Conservation (phyloP, 2,329 filamentous ascomycete genomes). For the Shiraia sp. region DNA sequence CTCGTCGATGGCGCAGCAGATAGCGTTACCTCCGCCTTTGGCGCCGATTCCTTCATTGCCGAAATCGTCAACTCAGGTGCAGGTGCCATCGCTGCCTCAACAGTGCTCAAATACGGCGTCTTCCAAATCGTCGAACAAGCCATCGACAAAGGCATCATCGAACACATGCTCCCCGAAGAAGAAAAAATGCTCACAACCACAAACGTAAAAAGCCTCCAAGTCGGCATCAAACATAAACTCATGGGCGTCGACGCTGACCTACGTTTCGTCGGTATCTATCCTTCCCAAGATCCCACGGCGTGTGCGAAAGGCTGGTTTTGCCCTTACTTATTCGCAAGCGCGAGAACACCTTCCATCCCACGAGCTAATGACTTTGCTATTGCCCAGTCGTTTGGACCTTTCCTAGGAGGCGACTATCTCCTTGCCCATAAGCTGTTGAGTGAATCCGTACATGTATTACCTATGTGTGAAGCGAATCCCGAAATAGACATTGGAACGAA, state of each 20-base stretch:
- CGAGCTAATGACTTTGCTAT: constrained; percentile 42
- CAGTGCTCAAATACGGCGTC: constrained; percentile 39
- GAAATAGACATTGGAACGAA: constrained; percentile 34
- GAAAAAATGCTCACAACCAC: constrained; percentile 45
- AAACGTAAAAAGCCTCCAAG: constrained; percentile 42
- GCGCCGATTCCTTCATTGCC: constrained; percentile 40
- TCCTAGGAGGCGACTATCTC: constrained; percentile 42
- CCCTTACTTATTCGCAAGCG: constrained; percentile 43
- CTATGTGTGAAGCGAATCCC: constrained; percentile 37
- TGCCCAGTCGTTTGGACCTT: constrained; percentile 44
- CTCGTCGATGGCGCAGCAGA: constrained; percentile 37
- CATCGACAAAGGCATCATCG: constrained; percentile 44
- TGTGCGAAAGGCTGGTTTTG: constrained; percentile 47
- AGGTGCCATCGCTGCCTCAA: constrained; percentile 29
- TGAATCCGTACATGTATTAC: constrained; percentile 35
- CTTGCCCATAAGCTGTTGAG: constrained; percentile 43
- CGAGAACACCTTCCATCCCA: constrained; percentile 37
- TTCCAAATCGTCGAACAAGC: constrained; percentile 48
- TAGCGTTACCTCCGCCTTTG: constrained; percentile 34
- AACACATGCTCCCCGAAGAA: constrained; percentile 45
- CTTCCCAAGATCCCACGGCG: constrained; percentile 21
- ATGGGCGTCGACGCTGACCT: constrained; percentile 47
- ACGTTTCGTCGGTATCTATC: constrained; percentile 33
- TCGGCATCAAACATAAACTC: constrained; percentile 46
- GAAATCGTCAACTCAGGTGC: constrained; percentile 39